phyloP scores from a whole-genome alignment of 768 basidiomycete genomes.

The Agrocybe pediades region DNA sequence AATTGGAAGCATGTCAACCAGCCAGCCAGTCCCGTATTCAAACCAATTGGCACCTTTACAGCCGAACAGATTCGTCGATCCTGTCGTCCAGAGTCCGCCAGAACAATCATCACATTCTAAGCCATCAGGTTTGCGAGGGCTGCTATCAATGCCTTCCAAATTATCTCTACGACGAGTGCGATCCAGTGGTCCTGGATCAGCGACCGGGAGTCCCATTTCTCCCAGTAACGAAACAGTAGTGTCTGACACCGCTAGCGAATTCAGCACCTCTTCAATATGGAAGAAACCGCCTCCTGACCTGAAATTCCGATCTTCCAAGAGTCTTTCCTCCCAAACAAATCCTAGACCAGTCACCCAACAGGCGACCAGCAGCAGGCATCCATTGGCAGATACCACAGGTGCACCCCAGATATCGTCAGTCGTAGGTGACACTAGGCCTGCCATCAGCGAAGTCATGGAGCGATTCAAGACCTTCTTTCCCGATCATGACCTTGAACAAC shows the following conservation, averaged over 20 bases:
- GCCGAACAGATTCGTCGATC: background rate
- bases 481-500: slow-evolving; percentile 83
- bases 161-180: background rate
- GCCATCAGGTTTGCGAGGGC: background rate
- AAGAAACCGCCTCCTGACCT: slow-evolving; percentile 3
- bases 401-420: background rate
- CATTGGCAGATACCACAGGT: too few species aligned
- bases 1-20: background rate
- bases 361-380: background rate
- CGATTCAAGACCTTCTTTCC: slow-evolving; percentile 87
- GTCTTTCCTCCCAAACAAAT: too few species aligned
- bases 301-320: too few species aligned
- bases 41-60: slow-evolving; percentile 4
- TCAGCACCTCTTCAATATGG: slow-evolving; percentile 13
- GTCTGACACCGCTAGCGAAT: slow-evolving; percentile 6
- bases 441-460: slow-evolving; percentile 77
- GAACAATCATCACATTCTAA: background rate
- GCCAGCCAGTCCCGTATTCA: slow-evolving; percentile 3
- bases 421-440: slow-evolving; percentile 56
- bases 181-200: background rate
- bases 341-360: too few species aligned
- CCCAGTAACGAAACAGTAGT: background rate
- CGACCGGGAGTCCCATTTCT: background rate
- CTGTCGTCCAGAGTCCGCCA: background rate
- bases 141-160: background rate